Conservation (phyloP, 1,284 basidiomycete species). For the Ustilago loliicola region DNA sequence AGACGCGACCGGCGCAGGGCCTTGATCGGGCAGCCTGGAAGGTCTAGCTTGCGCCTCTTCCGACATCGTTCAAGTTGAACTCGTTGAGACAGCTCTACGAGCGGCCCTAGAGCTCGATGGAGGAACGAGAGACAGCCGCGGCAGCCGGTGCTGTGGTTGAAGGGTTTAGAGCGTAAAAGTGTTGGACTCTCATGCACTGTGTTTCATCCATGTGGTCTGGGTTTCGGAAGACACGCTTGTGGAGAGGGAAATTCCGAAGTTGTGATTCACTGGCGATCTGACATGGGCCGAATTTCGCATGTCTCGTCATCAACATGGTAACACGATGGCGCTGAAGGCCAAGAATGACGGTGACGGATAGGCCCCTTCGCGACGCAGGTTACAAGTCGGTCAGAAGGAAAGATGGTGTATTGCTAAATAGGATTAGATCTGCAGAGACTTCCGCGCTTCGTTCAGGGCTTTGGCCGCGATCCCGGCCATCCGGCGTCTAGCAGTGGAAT, state of each 20-base stretch:
- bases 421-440: constrained; percentile 22
- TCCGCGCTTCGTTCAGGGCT: constrained; percentile 16
- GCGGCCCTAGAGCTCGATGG: not conserved
- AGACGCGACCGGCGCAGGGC: not conserved
- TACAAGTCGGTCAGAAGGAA: not conserved
- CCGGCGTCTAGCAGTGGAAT: constrained; percentile 6
- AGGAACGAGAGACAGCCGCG: not conserved
- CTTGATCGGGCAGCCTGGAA: not conserved
- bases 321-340: not conserved
- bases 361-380: not conserved
- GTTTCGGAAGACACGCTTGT: not conserved
- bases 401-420: not conserved
- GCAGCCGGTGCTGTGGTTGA: not conserved
- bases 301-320: not conserved
- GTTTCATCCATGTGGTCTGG: not conserved
- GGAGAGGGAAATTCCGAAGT: not conserved
- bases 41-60: not conserved
- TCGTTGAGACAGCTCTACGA: not conserved
- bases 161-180: not conserved
- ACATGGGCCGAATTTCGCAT: too few relatives aligned
- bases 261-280: too few relatives aligned
- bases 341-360: not conserved
- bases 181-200: not conserved
- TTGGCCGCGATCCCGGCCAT: constrained; percentile 14
- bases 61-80: not conserved